Evolutionary conservation across 2,329 filamentous ascomycete genomes (phyloP).

Genomic region (Nemania bipapillata): DNA sequence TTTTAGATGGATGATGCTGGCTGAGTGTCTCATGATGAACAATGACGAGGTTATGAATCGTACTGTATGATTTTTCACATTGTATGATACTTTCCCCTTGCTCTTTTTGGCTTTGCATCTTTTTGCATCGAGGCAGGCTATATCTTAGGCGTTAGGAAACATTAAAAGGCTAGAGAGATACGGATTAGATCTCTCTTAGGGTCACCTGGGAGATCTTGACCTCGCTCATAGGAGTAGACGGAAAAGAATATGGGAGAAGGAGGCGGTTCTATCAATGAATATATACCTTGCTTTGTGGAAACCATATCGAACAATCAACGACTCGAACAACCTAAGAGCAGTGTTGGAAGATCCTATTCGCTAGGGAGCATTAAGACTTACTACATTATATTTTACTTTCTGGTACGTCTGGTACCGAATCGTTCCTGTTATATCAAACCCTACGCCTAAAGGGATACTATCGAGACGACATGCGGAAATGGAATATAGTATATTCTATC

Average conservation of each 20-base stretch:
- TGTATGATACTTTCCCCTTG: conserved; percentile 27
- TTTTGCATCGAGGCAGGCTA: conserved; percentile 26
- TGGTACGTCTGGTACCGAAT: too few species aligned
- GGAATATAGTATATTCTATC: too few species aligned
- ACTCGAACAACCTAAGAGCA: too few species aligned
- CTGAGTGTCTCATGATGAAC: conserved; percentile 9
- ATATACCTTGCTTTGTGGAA: background rate
- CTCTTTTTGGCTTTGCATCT: conserved; percentile 12
- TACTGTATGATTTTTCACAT: conserved; percentile 21
- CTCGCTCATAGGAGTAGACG: background rate
- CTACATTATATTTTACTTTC: too few species aligned
- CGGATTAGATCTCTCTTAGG: background rate
- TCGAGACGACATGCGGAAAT: too few species aligned
- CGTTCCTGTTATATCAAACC: too few species aligned
- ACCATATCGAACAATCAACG: too few species aligned
- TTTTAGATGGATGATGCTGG: conserved; percentile 13
- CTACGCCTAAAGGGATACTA: too few species aligned
- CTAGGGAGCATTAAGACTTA: too few species aligned
- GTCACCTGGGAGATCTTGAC: background rate
- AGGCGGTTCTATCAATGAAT: background rate
- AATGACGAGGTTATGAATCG: conserved; percentile 27
- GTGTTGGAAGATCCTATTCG: background rate
- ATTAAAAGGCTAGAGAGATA: conserved; percentile 12
- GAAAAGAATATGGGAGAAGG: background rate
- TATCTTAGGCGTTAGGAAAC: conserved; percentile 17